phyloP scores from a whole-genome alignment of 371 early-diverging fungal genomes.

The Mortierella sp. region DNA sequence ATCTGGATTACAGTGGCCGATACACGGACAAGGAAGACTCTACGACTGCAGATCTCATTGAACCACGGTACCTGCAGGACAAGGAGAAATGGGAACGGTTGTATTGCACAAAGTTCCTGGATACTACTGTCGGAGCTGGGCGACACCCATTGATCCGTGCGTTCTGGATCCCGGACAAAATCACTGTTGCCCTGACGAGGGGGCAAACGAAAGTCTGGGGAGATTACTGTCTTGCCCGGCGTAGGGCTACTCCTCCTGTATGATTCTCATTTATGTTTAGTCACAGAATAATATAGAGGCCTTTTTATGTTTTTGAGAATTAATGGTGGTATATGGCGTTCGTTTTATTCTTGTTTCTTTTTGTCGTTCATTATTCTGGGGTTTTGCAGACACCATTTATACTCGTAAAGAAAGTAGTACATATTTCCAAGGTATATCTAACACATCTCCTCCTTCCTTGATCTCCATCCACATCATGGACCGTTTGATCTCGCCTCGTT shows the following conservation, averaged over 20 bases:
- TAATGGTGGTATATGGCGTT: not conserved
- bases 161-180: conserved; percentile 50
- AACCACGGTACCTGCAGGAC: conserved; percentile 50
- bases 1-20: conserved; percentile 51
- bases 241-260: conserved; percentile 17
- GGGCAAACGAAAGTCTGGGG: conserved; percentile 54
- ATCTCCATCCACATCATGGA: too few relatives aligned
- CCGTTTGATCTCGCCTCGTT: not conserved
- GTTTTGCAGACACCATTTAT: too few relatives aligned
- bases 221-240: conserved; percentile 54
- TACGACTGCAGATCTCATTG: conserved; percentile 19
- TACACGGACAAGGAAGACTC: not conserved
- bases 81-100: conserved; percentile 48
- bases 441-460: too few relatives aligned
- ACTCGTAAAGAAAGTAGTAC: too few relatives aligned
- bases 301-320: not conserved
- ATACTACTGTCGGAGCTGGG: conserved; percentile 48
- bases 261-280: not conserved
- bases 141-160: conserved; percentile 50
- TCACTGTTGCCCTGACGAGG: conserved; percentile 44
- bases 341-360: not conserved
- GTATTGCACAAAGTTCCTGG: conserved; percentile 49
- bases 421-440: too few relatives aligned
- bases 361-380: not conserved
- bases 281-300: not conserved